phyloP scores from a whole-genome alignment of 805 yeast genomes.

The Candida taoyuanica region DNA sequence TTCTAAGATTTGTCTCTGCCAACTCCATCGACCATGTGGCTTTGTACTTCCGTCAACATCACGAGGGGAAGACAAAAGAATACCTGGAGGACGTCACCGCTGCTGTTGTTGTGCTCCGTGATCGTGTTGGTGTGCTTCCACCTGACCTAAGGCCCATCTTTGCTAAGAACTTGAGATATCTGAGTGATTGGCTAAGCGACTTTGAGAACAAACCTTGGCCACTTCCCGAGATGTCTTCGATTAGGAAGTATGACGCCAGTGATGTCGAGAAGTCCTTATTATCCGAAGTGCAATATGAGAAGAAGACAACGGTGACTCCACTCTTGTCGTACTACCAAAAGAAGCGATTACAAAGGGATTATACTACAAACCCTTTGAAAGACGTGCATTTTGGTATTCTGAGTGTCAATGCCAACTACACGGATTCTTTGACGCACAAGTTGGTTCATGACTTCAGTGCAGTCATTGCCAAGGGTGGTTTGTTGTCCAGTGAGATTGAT shows the following conservation, averaged over 20 bases:
- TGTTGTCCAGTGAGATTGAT: conserved; percentile 45
- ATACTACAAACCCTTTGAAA: conserved; percentile 63
- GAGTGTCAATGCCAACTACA: conserved; percentile 33
- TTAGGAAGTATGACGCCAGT: conserved; percentile 56
- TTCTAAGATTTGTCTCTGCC: conserved; percentile 67
- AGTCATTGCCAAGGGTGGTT: conserved; percentile 38
- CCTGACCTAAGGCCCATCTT: conserved; percentile 75
- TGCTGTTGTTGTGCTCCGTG: conserved; percentile 77
- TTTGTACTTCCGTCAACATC: conserved; percentile 38
- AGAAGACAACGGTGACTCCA: conserved; percentile 34
- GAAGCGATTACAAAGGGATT: conserved; percentile 61
- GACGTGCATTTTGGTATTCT: conserved; percentile 52
- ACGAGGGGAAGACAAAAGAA: conserved; percentile 30
- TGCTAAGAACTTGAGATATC: conserved; percentile 55
- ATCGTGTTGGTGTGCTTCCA: conserved; percentile 76
- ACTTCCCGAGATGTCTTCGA: conserved; percentile 63
- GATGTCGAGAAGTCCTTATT: conserved; percentile 79
- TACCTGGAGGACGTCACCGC: conserved; percentile 69
- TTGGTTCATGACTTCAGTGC: conserved; percentile 52
- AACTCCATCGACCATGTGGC: conserved; percentile 83
- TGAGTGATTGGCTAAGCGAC: conserved; percentile 56
- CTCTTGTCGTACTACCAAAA: conserved; percentile 46
- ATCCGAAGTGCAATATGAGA: conserved; percentile 64
- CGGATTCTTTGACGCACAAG: conserved; percentile 56
- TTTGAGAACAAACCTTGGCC: conserved; percentile 56